A percentile compares a stretch with the other conserved stretches of the same genome.
phyloP scores from a whole-genome alignment of 1,284 basidiomycete genomes.

The Ganoderma meredithae region DNA sequence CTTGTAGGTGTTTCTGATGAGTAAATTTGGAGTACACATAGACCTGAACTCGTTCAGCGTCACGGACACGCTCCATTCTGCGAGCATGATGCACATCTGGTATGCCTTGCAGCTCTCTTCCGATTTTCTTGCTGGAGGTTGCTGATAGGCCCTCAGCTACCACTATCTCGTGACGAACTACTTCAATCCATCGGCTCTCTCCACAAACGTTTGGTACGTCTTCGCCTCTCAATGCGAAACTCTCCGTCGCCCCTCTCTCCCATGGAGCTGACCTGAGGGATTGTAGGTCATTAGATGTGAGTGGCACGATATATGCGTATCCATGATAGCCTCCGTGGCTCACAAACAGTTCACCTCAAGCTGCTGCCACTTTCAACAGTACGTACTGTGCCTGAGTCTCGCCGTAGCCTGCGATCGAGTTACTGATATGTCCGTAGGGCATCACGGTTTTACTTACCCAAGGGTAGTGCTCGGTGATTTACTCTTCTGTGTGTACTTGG shows the following conservation, averaged over 20 bases:
- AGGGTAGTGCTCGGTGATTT: neutral
- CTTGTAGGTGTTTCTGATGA: neutral
- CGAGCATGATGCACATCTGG: neutral
- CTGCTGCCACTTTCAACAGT: neutral
- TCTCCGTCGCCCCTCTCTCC: neutral
- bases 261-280: neutral
- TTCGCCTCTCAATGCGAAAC: neutral
- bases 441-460: neutral
- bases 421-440: neutral
- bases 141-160: neutral
- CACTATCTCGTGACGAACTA: neutral
- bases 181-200: neutral
- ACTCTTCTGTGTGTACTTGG: too few species aligned
- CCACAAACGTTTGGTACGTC: neutral
- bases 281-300: neutral
- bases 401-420: too few species aligned
- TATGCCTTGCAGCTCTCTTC: neutral
- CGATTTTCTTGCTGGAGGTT: neutral
- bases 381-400: neutral
- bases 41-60: neutral
- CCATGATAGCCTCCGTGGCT: neutral
- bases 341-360: neutral
- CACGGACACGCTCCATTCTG: neutral
- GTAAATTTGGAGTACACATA: neutral
- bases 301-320: neutral